These are phyloP conservation scores for Salix udensis DNA, from an alignment of 345 rosid genomes.

Conservation along the genomic window DNA sequence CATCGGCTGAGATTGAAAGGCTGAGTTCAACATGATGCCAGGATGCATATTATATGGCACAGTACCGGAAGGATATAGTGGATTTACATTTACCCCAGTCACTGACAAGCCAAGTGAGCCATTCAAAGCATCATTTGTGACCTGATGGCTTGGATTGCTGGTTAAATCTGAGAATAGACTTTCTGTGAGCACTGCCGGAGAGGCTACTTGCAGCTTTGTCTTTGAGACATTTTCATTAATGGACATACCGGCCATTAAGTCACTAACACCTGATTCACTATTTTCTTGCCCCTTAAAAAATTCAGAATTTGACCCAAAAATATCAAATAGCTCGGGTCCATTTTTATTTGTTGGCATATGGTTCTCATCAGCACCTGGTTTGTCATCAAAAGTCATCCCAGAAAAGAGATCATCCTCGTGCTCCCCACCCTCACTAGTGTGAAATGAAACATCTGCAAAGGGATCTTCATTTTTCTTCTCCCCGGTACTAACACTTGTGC, in stretches of 20 bases:
- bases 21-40: constrained; percentile 61
- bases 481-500: constrained; percentile 28
- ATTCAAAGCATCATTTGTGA: constrained; percentile 44
- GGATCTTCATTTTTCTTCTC: constrained; percentile 64
- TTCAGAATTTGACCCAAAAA: constrained; percentile 49
- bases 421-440: constrained; percentile 24
- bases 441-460: constrained; percentile 86
- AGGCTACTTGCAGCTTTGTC: constrained; percentile 37
- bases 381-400: constrained; percentile 66
- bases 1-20: constrained; percentile 57
- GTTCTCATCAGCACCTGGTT: constrained; percentile 38
- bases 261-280: constrained; percentile 36
- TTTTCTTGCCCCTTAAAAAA: constrained; percentile 39
- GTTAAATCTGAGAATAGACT: constrained; percentile 40
- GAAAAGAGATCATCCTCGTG: constrained; percentile 60
- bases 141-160: constrained; percentile 35
- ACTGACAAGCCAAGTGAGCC: constrained; percentile 47
- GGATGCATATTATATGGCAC: constrained; percentile 59
- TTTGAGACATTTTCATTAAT: constrained; percentile 40
- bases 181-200: constrained; percentile 40
- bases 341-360: constrained; percentile 21
- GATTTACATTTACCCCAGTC: constrained; percentile 42
- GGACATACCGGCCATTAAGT: constrained; percentile 73
- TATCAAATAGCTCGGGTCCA: constrained; percentile 52
- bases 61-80: constrained; percentile 46